Evolutionary conservation across 2,329 filamentous ascomycete genomes (phyloP), one percentile per base, ranked within the genome.

Genomic region (Aotearoamyces nothofagi): DNA sequence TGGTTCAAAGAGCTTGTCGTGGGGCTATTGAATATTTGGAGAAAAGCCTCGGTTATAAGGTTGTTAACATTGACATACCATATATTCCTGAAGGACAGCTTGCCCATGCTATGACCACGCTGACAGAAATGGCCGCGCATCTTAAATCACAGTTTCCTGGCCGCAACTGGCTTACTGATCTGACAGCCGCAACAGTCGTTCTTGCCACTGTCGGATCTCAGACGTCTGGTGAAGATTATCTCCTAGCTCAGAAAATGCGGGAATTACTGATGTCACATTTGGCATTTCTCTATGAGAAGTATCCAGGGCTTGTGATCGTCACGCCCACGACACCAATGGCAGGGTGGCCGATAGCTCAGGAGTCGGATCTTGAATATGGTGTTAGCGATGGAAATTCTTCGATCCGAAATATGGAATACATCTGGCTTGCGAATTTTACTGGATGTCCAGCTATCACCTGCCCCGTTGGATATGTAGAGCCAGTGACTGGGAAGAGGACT

Each of bases 321-420:
- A 78, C 78, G 2, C 86, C 86, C 0, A 84, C 82, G 1, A 69
- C 71, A 3, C 80, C 84, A 0, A 66, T 78, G 34, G 61, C 71
- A 0, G 84, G 84, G 8, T 92, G 80, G 78, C 36, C 43, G 4
- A 67, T 68, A 23, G 70, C 75, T 14, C 35, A 50, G 8, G 52
- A 60, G 2, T 62, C 57, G 6, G 74, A 79, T 22, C 57, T 72
- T 10, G 57, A 57, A n/a, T 73, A 84, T 43, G 86, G 86, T 3
- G 58, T 82, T 39, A 75, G 65, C 20, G 78, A 94, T 49, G 75
- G 65, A 0, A 83, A 90, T 47, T 60, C 56, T 35, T 74, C 70
- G 10, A 57, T 92, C n/a, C 60, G 67, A 15, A 80, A 69, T 46
- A 92, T 93, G 82, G 70, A 77, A 51, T 93, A 82, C 53, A 73